phyloP scores from a whole-genome alignment of 805 yeast species.

The Ogataea paraovalis region DNA sequence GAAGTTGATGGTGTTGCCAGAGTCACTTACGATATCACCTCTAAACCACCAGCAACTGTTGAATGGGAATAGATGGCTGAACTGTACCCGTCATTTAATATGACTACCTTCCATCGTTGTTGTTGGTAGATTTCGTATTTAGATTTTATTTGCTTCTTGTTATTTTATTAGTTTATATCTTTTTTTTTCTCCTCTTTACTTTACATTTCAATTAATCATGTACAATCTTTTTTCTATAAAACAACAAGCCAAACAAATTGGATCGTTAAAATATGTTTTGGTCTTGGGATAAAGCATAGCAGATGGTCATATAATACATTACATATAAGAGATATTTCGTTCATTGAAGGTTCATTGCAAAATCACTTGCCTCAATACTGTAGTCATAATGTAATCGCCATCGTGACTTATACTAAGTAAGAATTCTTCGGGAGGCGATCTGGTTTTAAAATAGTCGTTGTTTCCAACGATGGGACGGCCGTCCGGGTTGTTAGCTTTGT shows the following conservation, averaged over 20 bases:
- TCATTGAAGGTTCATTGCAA: background rate
- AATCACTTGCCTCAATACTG: constrained; percentile 36
- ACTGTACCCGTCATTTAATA: too few species aligned
- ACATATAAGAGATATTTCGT: too few species aligned
- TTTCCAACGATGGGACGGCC: constrained; percentile 43
- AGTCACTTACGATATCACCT: constrained; percentile 97
- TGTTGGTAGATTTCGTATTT: too few species aligned
- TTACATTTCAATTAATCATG: background rate
- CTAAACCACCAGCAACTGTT: constrained; percentile 99
- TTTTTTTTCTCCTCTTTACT: constrained; percentile 1
- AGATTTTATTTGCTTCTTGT: background rate
- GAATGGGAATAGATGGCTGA: constrained; percentile 81
- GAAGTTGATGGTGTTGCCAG: constrained; percentile 99
- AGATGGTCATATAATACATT: background rate
- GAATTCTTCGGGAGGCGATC: constrained; percentile 40
- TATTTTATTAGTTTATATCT: background rate
- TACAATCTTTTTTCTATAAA: background rate
- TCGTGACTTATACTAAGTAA: constrained; percentile 63
- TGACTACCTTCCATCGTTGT: too few species aligned
- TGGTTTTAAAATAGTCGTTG: constrained; percentile 24
- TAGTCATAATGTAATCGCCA: constrained; percentile 52
- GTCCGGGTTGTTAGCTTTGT: constrained; percentile 33
- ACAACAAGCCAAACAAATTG: background rate
- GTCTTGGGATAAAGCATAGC: background rate
- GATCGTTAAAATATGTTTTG: too few species aligned